Evolutionary conservation across 1,284 basidiomycete genomes (phyloP), one percentile per base, ranked within the genome.

Genomic region (Ceratobasidium papillatum): DNA sequence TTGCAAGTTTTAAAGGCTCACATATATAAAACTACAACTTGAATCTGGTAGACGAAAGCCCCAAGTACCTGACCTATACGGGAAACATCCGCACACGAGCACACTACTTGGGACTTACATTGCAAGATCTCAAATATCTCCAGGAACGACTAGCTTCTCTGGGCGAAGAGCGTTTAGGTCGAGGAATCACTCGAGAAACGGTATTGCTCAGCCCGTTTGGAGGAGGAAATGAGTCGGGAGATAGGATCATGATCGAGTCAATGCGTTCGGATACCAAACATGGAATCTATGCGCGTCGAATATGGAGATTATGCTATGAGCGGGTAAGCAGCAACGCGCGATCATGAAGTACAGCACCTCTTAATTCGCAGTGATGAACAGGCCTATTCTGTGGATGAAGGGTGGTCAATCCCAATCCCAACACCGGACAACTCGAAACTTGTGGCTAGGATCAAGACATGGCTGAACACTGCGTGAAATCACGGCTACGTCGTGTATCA

Each of bases 201-300:
- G 12, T 68, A 3, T n/a, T 68, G 22, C n/a, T 68, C 32, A 68
- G 65, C 25, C 65, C 65, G 12, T 68, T 68, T 56, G 65, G 65
- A 12, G 49, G 65, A 22, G 51, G 51, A 41, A 68, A 68, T 30
- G 22, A 54, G 25, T 22, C 49, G 32, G 45, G 65, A 22, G 51
- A 68, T 49, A 54, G 52, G 45, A 34, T 51, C 8, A 68, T 68
- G 34, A 12, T 68, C 9, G 49, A 68, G 7, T 51, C 65, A 8
- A 56, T 38, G 38, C 49, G 36, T 41, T 30, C 19, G 65, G 36
- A 56, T 19, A 56, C 47, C 27, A 68, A 25, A 17, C 65, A 68
- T 17, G 65, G 65, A n/a, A 34, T 25, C 7, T 68, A 68, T 43
- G 65, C 65, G n/a, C 65, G 65, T 19, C 65, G 38, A 22, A 56